Base-by-base conservation (phyloP, 176 grass and related monocot genomes). In the Eragrostis curvula region DNA sequence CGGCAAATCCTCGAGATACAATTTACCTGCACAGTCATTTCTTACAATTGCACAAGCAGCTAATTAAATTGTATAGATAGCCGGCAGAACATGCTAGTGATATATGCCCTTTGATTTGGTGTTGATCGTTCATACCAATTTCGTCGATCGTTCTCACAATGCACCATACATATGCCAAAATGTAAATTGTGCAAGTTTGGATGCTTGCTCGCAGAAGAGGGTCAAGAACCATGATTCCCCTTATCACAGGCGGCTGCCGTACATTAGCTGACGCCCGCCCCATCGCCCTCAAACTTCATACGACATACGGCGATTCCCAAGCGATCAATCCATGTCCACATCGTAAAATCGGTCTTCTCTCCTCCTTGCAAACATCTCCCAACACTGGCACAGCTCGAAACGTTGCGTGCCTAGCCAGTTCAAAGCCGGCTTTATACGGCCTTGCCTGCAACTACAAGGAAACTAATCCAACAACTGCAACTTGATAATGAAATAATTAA, bases 331-430 rank as follows among this genome's bases (percentile, higher is more conserved):
- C 53, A 23, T 48, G 73, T 28, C 66, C 67, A 25, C 53, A 39
- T 79, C 62, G 77, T 52, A 40, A 52, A 81, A 15, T 73, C 7
- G 25, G 23, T 23, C 51, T 52, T 29, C 3, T 7, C 8, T 41
- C 66, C 41, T 82, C 30, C n/a, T n/a, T n/a, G 80, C 1, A 73
- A 49, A 60, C 55, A 71, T 6, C 79, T 83, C 85, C 52, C 24
- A 45, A 60, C 70, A 28, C 0, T 41, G 66, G 29, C 71, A 69
- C 16, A 21, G 39, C 59, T 48, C 61, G 70, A 50, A 87, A 5
- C 9, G 0, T 49, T 66, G 66, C 43, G 21, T 78, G 41, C 42
- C 30, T 30, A 17, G 40, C 66, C 43, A 55, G 0, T 78, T 24
- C 42, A 56, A 82, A 57, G 74, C 80, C 80, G 80, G 79, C 29